Evolutionary conservation across 208 protist species (phyloP).

Genomic region (Leptomonas seymouri): DNA sequence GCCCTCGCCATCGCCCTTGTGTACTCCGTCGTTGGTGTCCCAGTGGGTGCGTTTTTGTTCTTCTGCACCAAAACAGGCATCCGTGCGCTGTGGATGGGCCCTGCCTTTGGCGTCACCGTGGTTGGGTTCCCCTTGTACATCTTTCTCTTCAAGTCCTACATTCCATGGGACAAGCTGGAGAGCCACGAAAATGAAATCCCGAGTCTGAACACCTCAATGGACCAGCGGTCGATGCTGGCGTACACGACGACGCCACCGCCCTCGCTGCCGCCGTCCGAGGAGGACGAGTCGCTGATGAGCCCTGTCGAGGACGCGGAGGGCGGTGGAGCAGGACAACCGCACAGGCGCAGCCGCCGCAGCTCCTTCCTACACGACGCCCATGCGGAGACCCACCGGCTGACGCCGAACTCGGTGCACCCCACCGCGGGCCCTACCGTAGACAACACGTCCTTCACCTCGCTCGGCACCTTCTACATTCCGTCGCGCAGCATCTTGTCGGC

Average conservation of each 20-base stretch:
- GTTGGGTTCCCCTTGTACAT: conserved; percentile 71
- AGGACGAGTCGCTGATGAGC: conserved; percentile 10
- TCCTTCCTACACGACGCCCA: conserved; percentile 3
- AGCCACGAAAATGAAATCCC: conserved; percentile 35
- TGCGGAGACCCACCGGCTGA: background rate
- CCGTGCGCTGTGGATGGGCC: conserved; percentile 73
- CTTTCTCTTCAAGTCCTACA: conserved; percentile 69
- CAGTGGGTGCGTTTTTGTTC: conserved; percentile 65
- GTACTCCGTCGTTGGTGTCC: conserved; percentile 77
- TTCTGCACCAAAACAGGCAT: conserved; percentile 61
- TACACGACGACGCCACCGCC: conserved; percentile 14
- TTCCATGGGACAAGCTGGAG: conserved; percentile 58
- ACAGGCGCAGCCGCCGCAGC: background rate
- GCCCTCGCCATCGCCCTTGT: conserved; percentile 64
- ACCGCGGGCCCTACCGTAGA: background rate
- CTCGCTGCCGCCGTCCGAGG: conserved; percentile 11
- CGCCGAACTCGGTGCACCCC: conserved; percentile 1
- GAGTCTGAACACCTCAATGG: conserved; percentile 34
- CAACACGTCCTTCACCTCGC: conserved; percentile 27
- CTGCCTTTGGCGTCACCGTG: conserved; percentile 50
- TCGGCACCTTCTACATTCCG: conserved; percentile 36
- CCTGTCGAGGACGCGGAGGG: background rate
- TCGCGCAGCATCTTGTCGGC: conserved; percentile 34
- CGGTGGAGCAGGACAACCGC: background rate
- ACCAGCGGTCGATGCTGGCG: conserved; percentile 25